Base-by-base conservation (phyloP, 2,329 filamentous ascomycete genomes). In the Aureobasidium pullulans region DNA sequence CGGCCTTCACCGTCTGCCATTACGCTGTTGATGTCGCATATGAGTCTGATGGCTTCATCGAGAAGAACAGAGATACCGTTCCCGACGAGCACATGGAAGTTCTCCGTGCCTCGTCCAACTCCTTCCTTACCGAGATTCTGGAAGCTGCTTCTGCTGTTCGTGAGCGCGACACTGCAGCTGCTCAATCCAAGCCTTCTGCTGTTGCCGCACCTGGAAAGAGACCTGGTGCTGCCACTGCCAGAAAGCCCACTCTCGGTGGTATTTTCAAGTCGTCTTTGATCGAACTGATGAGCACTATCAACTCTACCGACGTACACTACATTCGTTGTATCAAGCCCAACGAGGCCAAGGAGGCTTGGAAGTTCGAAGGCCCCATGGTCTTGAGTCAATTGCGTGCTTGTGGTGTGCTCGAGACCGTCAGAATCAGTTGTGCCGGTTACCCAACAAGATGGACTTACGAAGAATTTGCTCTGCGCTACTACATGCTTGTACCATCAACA, bases 321-420 rank as follows among this genome's bases (percentile, higher is more conserved):
- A 99, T 99, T 70, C 87, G 94, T 66, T 99, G 94, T 73, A 97
- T 99, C 76, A 99, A 99, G 77, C 94, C 94, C 34, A 99, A 99
- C 72, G 94, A 99, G 76, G 90, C 85, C 53, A 99, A 99, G 75
- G 89, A 89, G 69, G 85, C 94, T 0, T 99, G 94, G 94, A 93
- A 95, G 68, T 99, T 97, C 63, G 94, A 99, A 71, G 94, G 94
- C 0, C 94, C 95, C 3, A 99, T 99, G 94, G 94, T 99, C 66
- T 82, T 99, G 62, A 96, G 90, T 74, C 94, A 99, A 75, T 80
- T 99, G 68, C 87, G 95, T 74, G 94, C 94, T 76, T 99, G 94
- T 77, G 94, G 94, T 92, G 95, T 99, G 39, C 83, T 99, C 61
- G 94, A 99, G 76, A 99, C 94, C 4, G 94, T 99, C 60, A 86